Base-by-base conservation (phyloP, 345 rosid genomes). In the Ailanthus altissimus region DNA sequence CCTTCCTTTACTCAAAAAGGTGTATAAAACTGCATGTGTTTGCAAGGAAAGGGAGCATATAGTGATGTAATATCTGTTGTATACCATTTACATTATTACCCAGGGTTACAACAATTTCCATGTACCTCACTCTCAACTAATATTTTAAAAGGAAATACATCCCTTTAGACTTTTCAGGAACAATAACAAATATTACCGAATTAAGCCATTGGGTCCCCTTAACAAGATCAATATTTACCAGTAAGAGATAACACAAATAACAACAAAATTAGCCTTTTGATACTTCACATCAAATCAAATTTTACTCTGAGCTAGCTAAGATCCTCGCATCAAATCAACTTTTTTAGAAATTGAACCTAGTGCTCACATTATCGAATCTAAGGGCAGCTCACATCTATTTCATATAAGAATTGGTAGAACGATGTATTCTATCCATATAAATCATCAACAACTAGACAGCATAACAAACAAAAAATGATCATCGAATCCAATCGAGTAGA, bases 261-360 rank as follows among this genome's bases (percentile, higher is more conserved):
- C 32, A 62, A 43, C 10, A 43, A 47, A 16, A 4, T 13, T 7
- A 49, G 23, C 38, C 53, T 45, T 23, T 6, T 32, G n/a, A 16
- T 47, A 11, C 72, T 23, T 28, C 1, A 4, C 5, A 49, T 15
- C 2, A 68, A 23, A 50, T 68, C 42, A 0, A n/a, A 25, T 5
- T 15, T 25, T 25, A 25, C 42, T 28, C 72, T 51, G 0, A 26
- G 5, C 13, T 1, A 7, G n/a, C 12, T 68, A n/a, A 47, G n/a
- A 49, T 18, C 72, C 21, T 68, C 72, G 47, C 57, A 14, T n/a
- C 74, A 54, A 26, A 38, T n/a, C 60, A 71, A n/a, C 46, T 69
- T 32, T 43, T 18, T 69, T 26, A 28, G 8, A 50, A 50, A 50
- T 10, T 18, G 0, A 69, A 50, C 23, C 14, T 26, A 54, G 20